A percentile compares a stretch with the other conserved stretches of the same genome.
These are phyloP conservation scores for Colletotrichum tropicale DNA, from an alignment of 2,329 filamentous ascomycete species.

Conservation along the genomic window DNA sequence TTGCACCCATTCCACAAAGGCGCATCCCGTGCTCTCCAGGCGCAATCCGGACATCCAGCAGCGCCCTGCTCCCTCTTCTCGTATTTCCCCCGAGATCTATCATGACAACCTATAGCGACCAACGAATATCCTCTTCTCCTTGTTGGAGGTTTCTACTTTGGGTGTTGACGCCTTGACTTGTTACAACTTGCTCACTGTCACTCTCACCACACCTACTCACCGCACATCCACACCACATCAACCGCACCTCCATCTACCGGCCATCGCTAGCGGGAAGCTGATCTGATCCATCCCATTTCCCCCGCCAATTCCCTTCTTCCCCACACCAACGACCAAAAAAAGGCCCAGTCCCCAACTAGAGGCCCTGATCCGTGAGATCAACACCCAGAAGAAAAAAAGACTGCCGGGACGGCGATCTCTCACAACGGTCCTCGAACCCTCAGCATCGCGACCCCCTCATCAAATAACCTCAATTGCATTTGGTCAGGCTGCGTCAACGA, in stretches of 20 bases:
- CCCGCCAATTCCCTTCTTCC: constrained; percentile 8
- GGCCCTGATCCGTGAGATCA: constrained; percentile 13
- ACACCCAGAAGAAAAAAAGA: neutral
- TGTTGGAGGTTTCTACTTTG: constrained; percentile 44
- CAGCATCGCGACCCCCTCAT: neutral
- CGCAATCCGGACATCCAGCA: neutral
- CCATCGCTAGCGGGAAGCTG: constrained; percentile 5
- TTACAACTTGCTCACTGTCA: neutral
- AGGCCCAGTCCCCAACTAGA: neutral
- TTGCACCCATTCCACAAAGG: constrained; percentile 3
- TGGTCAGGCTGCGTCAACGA: neutral
- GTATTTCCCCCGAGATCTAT: constrained; percentile 28
- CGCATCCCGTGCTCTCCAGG: neutral
- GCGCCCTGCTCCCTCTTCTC: neutral
- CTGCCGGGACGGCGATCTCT: neutral
- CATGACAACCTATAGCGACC: constrained; percentile 41
- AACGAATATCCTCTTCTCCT: constrained; percentile 41
- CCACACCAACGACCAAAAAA: constrained; percentile 7
- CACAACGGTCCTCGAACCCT: neutral
- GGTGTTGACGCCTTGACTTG: constrained; percentile 42
- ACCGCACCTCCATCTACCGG: constrained; percentile 6
- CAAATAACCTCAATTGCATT: neutral
- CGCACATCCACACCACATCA: neutral
- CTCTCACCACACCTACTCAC: neutral
- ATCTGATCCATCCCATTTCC: constrained; percentile 10